Evolutionary conservation across 2,329 filamentous ascomycete species (phyloP), one percentile per base, ranked within the genome.

Genomic region (Cladosporium halotolerans): DNA sequence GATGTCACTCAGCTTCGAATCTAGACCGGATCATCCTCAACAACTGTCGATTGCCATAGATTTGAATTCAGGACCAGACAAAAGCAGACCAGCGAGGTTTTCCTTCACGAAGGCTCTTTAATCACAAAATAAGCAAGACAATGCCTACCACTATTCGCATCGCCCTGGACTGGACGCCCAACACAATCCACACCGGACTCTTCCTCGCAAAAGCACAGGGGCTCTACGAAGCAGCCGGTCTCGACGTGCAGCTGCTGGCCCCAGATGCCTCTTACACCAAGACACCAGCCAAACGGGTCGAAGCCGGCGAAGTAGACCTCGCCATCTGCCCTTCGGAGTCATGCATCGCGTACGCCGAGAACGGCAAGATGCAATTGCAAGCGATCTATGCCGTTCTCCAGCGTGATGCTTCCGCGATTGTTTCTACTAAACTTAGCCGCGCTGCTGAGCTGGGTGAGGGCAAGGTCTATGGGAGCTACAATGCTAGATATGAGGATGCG

Each of bases 321-420:
- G 65, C 65, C 18, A 63, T 68, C 40, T 66, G 62, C 43, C 66
- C 66, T 9, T 63, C 60, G 10, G 66, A 68, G 39, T 66, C 63
- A 18, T 65, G 62, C 49, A 65, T 67, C 33, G 63, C 64, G 7
- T 68, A 66, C 60, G 58, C 63, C 23, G 62, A 67, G 34, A 55
- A 53, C 14, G 60, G 61, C 40, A 62, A 60, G 47, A 61, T 67
- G 56, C 52, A 54, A 9, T 51, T 68, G 9, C 62, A 66, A 49
- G 66, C 66, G 19, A 63, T 68, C 41, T 68, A 68, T 45, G 65
- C 65, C n/a, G 63, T 68, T 16, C 56, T 66, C 11, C 64, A 66
- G 53, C 57, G 57, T n/a, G 64, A 68, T 43, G 65, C 65, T 13
- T 62, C 59, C 2, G 66, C 66, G 9, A 65, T 67, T 36, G 61